Base-by-base conservation (phyloP, 352 stramenopile genomes). In the Plasmopara viticola region DNA sequence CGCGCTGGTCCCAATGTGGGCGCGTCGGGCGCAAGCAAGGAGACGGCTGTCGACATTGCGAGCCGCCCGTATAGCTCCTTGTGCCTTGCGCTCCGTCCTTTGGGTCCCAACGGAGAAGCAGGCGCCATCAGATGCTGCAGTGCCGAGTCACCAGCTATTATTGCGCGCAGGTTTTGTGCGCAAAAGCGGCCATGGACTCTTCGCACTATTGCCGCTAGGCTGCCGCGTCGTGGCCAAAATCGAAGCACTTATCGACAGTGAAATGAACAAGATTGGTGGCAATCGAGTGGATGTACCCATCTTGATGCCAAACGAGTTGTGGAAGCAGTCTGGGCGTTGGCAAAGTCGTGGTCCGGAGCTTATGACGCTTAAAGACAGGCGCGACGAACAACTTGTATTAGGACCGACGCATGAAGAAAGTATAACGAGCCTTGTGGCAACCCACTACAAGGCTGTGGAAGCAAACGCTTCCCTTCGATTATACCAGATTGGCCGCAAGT, bases 401-500 rank as follows among this genome's bases (percentile, higher is more conserved):
- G 74, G 78, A 0, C 84, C 85, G 12, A 95, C 86, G 4, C 84
- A 93, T 51, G 86, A 95, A 45, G 85, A 95, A 52, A 88, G 78
- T 48, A 70, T 96, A 44, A 90, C 85, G 4, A 86, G 74, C 28
- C 73, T 95, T 14, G 84, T 94, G 25, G 78, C 82, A 7, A 54
- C 60, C 5, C 64, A 89, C 41, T 90, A 86, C 48, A 77, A 63
- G 15, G 54, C 68, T 18, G 50, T 54, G 18, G 56, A 45, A 10
- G 54, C 55, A 8, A 66, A 82, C 17, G 54, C 54, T 9, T 89
- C 84, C 30, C 53, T 95, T 30, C 68, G 80, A 0, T 15, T 96
- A 52, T 96, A 96, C 58, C 86, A 96, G 70, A 77, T 95, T 41
- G 78, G 79, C 44, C 78, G 68, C 51, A 96, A 96, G 61, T 95